A percentile compares a stretch with the other conserved stretches of the same genome.
phyloP scores from a whole-genome alignment of 192 early-diverging fungal genomes.

The Backusella tuberculispora region DNA sequence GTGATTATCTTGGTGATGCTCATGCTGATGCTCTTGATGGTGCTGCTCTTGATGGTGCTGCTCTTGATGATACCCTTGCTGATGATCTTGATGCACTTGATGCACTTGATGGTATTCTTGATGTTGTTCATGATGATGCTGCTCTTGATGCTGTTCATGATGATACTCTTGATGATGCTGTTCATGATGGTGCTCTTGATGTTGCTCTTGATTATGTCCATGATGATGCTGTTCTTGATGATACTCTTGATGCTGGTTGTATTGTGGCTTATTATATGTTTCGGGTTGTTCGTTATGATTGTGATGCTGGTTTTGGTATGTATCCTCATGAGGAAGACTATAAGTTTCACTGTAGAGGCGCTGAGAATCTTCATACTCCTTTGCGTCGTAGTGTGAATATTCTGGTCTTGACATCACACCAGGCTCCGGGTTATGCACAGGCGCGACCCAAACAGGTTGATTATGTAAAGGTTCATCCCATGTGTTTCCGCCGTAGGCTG shows the following conservation, averaged over 20 bases:
- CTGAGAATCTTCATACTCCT: constrained; percentile 17
- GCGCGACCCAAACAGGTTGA: constrained; percentile 31
- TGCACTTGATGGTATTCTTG: background rate
- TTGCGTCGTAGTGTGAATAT: constrained; percentile 18
- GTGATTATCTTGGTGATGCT: background rate
- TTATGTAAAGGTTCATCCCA: constrained; percentile 32
- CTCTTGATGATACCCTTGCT: background rate
- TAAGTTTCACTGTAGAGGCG: constrained; percentile 9
- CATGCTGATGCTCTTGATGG: background rate
- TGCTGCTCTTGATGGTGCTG: background rate
- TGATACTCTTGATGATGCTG: constrained; percentile 9
- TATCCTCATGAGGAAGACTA: background rate
- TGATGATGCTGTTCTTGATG: constrained; percentile 19
- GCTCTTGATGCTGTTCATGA: background rate
- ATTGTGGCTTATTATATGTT: constrained; percentile 21
- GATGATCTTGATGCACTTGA: background rate
- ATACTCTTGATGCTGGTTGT: constrained; percentile 25
- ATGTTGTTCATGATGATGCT: background rate
- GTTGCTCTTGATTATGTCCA: background rate
- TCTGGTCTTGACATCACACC: constrained; percentile 20
- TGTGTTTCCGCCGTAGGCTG: constrained; percentile 23
- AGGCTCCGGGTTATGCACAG: constrained; percentile 23
- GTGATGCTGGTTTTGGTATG: constrained; percentile 18
- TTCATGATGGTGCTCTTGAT: background rate
- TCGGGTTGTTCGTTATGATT: constrained; percentile 23